Evolutionary conservation across 2,329 filamentous ascomycete genomes (phyloP).

Genomic region (Waltergamsia citrina): DNA sequence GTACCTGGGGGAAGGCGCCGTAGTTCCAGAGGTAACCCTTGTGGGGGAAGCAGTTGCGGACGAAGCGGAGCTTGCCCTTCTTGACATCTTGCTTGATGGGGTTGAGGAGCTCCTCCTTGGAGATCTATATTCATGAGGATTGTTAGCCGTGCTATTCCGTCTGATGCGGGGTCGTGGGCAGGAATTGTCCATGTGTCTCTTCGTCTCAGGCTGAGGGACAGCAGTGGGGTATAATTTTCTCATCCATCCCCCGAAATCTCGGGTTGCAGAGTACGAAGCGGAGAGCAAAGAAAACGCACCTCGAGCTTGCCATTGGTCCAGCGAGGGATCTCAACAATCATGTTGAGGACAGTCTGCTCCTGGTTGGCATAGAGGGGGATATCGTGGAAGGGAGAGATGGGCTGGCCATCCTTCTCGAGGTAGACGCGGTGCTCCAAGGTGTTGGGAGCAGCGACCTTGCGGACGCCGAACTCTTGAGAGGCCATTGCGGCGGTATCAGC

Average conservation of each 20-base stretch:
- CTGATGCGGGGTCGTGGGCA: neutral
- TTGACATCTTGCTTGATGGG: constrained; percentile 99
- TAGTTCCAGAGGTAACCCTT: constrained; percentile 99
- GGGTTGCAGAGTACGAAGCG: no score
- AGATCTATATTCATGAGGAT: constrained; percentile 54
- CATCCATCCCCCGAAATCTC: no score
- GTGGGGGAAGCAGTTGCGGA: constrained; percentile 99
- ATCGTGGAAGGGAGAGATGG: constrained; percentile 95
- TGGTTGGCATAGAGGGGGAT: constrained; percentile 96
- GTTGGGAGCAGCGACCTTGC: constrained; percentile 84
- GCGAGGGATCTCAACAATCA: constrained; percentile 98
- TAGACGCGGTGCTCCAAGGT: constrained; percentile 96
- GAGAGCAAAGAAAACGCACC: constrained; percentile 44
- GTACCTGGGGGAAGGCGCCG: constrained; percentile 94
- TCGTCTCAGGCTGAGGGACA: neutral
- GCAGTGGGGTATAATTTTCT: neutral
- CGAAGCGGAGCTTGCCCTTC: constrained; percentile 99
- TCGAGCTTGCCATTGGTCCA: constrained; percentile 99
- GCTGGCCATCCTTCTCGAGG: constrained; percentile 94
- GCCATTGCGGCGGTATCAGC: constrained; percentile 35
- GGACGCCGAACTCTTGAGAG: constrained; percentile 61
- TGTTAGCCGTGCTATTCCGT: neutral
- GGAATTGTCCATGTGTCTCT: neutral
- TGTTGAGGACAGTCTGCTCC: constrained; percentile 94
- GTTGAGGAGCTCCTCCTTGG: constrained; percentile 96